Base-by-base conservation (phyloP, 225 moss, liverwort and hornwort genomes). In the Physcomitrium patens region DNA sequence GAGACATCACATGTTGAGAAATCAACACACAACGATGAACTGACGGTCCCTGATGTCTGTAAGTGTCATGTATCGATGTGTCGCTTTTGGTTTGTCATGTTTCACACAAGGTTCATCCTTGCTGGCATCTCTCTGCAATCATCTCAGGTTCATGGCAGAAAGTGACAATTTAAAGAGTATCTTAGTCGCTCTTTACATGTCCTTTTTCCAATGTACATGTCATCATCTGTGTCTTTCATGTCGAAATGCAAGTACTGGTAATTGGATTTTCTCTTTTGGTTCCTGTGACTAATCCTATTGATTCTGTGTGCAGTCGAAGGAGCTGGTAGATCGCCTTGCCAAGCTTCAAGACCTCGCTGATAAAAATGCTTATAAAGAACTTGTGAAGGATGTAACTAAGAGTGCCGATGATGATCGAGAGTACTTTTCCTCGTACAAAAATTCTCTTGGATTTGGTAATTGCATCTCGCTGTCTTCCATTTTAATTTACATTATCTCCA, bases 361-460 rank as follows among this genome's bases (percentile, higher is more conserved):
- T 43, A 63, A 86, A 27, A 89, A 89, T 75, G 89, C 86, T 0
- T 99, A 99, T 67, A 76, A 78, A 10, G 87, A 90, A 66, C 89
- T 99, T 23, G 95, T 99, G 44, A 87, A 87, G 55, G 97, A 99
- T 61, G 78, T 95, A 28, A 90, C 79, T 1, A 86, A 81, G 67
- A 83, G 86, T 62, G 76, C 67, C 13, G 86, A 87, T 55, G 85
- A 73, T 41, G 80, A 82, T 49, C 75, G 65, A 74, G 93, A 94
- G 77, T 89, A 91, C 49, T 93, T 95, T 31, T 86, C 97, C 12
- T 88, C 97, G 13, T 95, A 91, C 76, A 95, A 90, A 68, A 86
- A 95, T 63, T 95, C 95, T 60, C 80, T 99, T 27, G 94, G 97
- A 56, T 93, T 95, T 50, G 95, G 97, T 94, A 74, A 75, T 83